Base-by-base conservation (phyloP, 768 basidiomycete genomes). In the Boletus pseudopeckii region DNA sequence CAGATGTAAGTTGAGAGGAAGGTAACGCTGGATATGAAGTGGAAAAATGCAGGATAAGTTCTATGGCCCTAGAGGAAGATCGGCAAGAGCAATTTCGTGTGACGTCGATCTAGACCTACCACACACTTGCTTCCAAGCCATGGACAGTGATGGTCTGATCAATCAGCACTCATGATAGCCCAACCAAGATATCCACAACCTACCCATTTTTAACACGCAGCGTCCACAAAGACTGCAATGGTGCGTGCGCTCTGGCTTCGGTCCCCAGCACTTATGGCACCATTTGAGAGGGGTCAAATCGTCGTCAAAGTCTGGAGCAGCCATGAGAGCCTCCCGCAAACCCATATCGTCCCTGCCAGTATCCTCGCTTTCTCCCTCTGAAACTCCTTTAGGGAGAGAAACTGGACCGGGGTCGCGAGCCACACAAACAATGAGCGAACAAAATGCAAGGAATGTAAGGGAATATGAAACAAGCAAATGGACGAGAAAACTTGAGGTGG, bases 201-300 rank as follows among this genome's bases (percentile, higher is more conserved):
- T 48, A 90, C 90, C 90, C 87, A 91, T 86, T 72, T 91, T 92
- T 37, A 92, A 71, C 11, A 92, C 85, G 64, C 91, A 92, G 36
- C 88, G 79, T 36, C 83, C 81, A 65, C 90, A 93, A 32, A 79
- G 65, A 14, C 76, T 79, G 63, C 89, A 93, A 63, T 93, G 90
- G 63, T 92, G 90, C 2, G 88, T 71, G 45, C 91, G 77, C 60
- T 91, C 89, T 5, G 90, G 88, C 71, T 88, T 90, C 0, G 87
- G 84, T 41, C 76, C 81, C 82, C 82, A 87, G 64, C 90, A 93
- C 55, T 83, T 84, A 49, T 83, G 79, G 67, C 90, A 92, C 87
- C 88, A 92, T 57, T 75, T 83, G 20, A 79, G 80, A 1, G 84
- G 83, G 5, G 72, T 73, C 51, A 77, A 72, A 46, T 84, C 83